Evolutionary conservation across 306 rosid genomes (phyloP).

Genomic region (Gillenia trifoliata): DNA sequence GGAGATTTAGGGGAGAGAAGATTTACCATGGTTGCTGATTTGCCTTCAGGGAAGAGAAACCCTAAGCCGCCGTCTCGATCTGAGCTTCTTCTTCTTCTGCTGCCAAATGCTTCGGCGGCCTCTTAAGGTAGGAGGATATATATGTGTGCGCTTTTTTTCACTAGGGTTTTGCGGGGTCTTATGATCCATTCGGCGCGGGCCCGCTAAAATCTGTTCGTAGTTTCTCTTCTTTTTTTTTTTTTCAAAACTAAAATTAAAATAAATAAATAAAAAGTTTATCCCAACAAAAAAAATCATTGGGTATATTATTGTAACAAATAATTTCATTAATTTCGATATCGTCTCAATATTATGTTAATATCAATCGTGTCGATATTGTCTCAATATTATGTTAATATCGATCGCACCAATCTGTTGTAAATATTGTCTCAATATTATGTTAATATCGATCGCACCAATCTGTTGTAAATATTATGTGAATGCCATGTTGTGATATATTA

Average conservation of each 20-base stretch:
- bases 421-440: too few relatives aligned
- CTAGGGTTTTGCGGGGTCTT: conserved; percentile 1
- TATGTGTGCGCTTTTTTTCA: not conserved
- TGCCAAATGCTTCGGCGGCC: conserved; percentile 12
- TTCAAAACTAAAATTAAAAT: not conserved
- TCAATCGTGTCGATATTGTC: too few relatives aligned
- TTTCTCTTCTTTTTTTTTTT: accelerated
- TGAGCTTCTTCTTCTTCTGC: not conserved
- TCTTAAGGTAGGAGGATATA: not conserved
- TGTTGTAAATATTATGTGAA: too few relatives aligned
- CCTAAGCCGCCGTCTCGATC: conserved; percentile 8
- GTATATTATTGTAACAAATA: too few relatives aligned
- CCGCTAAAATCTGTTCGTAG: not conserved
- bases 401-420: too few relatives aligned
- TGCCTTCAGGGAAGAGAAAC: not conserved
- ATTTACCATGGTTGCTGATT: not conserved
- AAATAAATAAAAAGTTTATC: too few relatives aligned
- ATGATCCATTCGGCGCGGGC: not conserved
- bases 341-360: too few relatives aligned
- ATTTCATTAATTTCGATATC: too few relatives aligned
- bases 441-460: too few relatives aligned
- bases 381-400: too few relatives aligned
- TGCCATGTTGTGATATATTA: too few relatives aligned
- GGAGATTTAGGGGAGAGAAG: not conserved
- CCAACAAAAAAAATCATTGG: too few relatives aligned